These are phyloP conservation scores for Tulasnella calospora DNA, from an alignment of 768 basidiomycete species.

Conservation along the genomic window DNA sequence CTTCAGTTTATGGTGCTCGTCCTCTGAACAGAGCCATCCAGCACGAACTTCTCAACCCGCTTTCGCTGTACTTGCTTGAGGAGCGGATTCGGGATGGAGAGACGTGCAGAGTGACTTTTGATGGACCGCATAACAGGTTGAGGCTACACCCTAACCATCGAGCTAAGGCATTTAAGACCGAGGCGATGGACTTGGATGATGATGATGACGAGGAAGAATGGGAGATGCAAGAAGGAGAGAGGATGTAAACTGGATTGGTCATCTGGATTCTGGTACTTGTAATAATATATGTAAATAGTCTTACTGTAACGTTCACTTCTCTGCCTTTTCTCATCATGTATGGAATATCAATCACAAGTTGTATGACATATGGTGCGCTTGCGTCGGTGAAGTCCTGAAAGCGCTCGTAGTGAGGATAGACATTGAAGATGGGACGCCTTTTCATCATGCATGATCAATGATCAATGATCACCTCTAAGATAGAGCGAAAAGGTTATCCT, in stretches of 20 bases:
- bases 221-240: conserved; percentile 20
- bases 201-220: conserved; percentile 55
- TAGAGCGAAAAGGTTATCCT: too few relatives aligned
- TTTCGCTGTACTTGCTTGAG: conserved; percentile 78
- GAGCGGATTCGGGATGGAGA: conserved; percentile 80
- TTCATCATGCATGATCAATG: too few relatives aligned
- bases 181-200: conserved; percentile 57
- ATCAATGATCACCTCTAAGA: too few relatives aligned
- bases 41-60: conserved; percentile 84
- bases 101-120: conserved; percentile 65
- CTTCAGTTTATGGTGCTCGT: conserved; percentile 81
- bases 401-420: too few relatives aligned
- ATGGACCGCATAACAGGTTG: conserved; percentile 75
- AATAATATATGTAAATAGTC: neutral
- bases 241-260: conserved; percentile 7
- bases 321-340: neutral
- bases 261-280: neutral
- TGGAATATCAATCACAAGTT: neutral
- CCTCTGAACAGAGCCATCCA: conserved; percentile 90
- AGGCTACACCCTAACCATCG: conserved; percentile 80
- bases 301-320: neutral
- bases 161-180: conserved; percentile 37
- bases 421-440: too few relatives aligned
- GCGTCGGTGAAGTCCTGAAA: too few relatives aligned
- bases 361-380: too few relatives aligned